phyloP scores from a whole-genome alignment of 1,139 yeast genomes.

The Candida albicans region DNA sequence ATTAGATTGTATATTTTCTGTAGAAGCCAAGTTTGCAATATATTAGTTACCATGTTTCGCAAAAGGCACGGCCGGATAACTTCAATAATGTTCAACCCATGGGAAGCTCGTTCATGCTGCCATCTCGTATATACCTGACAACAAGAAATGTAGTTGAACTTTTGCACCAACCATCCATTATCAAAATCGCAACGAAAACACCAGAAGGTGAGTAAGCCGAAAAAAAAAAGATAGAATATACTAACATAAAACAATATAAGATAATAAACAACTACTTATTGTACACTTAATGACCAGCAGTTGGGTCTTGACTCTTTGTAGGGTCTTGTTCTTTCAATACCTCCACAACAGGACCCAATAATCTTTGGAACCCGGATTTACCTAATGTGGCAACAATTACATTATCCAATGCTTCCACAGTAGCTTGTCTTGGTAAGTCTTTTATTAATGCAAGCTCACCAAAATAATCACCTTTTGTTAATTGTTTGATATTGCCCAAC shows the following conservation, averaged over 20 bases:
- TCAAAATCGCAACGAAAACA: too few relatives aligned
- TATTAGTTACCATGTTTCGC: too few relatives aligned
- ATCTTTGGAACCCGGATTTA: constrained; percentile 88
- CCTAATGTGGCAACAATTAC: constrained; percentile 89
- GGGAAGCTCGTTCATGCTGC: neutral
- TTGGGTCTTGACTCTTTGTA: constrained; percentile 31
- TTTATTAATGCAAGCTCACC: constrained; percentile 94
- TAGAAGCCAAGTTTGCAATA: too few relatives aligned
- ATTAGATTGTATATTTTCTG: too few relatives aligned
- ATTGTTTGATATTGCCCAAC: constrained; percentile 59
- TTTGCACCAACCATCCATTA: too few relatives aligned
- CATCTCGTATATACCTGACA: too few relatives aligned
- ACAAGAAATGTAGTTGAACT: too few relatives aligned
- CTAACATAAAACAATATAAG: constrained; percentile 3
- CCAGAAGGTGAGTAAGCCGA: too few relatives aligned
- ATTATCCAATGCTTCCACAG: constrained; percentile 73
- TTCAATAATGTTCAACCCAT: too few relatives aligned
- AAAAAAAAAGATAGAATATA: constrained; percentile 4
- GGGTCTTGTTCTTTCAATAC: constrained; percentile 84
- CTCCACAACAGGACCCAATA: constrained; percentile 87
- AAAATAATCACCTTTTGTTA: constrained; percentile 86
- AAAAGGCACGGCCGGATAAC: too few relatives aligned
- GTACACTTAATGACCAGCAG: constrained; percentile 6
- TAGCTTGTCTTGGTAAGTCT: constrained; percentile 92
- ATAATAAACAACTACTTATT: constrained; percentile 1